These are phyloP conservation scores for Cystoisospora suis DNA, from an alignment of 169 alveolate genomes.

Conservation along the genomic window DNA sequence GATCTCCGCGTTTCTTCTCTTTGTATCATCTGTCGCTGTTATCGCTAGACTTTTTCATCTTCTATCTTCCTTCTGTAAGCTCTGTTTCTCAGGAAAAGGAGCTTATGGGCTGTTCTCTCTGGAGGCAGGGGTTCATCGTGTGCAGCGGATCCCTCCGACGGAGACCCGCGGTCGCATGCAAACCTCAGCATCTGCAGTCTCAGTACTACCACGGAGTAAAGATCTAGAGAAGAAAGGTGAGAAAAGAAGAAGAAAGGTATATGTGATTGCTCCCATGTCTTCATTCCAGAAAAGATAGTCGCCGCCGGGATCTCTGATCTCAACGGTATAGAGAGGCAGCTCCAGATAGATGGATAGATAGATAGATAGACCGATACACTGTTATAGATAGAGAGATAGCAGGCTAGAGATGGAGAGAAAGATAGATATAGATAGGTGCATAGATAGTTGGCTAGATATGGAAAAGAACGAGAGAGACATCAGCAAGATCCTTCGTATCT, in stretches of 20 bases:
- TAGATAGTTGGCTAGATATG: neutral
- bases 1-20: too few relatives aligned
- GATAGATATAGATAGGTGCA: neutral
- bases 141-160: slow-evolving; percentile 89
- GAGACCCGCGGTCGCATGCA: slow-evolving; percentile 86
- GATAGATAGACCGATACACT: neutral
- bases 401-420: neutral
- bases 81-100: slow-evolving; percentile 71
- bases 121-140: slow-evolving; percentile 87
- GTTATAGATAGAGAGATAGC: neutral
- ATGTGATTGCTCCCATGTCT: neutral
- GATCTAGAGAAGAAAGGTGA: neutral
- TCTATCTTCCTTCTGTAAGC: too few relatives aligned
- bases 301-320: too few relatives aligned
- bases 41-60: too few relatives aligned
- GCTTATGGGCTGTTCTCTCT: slow-evolving; percentile 72
- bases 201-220: slow-evolving; percentile 79
- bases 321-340: too few relatives aligned
- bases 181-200: slow-evolving; percentile 86
- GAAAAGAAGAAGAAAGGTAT: neutral
- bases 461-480: neutral
- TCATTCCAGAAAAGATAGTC: neutral
- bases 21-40: too few relatives aligned
- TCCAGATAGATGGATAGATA: neutral
- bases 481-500: neutral